Evolutionary conservation across 2,329 filamentous ascomycete species (phyloP).

Genomic region (Hymenoscyphus occultus): DNA sequence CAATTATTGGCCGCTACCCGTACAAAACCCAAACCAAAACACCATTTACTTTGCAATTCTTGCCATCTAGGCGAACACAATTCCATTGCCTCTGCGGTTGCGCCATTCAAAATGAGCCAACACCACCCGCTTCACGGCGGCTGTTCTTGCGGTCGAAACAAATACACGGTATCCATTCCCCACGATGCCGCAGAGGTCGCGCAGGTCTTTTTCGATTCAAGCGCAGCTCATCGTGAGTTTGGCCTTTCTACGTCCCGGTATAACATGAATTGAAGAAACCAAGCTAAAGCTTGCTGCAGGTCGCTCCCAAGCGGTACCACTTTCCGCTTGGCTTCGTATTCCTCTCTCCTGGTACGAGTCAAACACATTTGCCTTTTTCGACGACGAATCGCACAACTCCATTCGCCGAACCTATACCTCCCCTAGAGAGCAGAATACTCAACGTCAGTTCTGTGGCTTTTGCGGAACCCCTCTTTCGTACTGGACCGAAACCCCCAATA

Average conservation of each 20-base stretch:
- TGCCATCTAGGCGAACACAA: not conserved
- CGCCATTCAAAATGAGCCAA: conserved; percentile 41
- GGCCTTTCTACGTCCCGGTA: not conserved
- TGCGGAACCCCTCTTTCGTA: conserved; percentile 83
- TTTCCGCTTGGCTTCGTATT: conserved; percentile 79
- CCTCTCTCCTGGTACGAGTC: conserved; percentile 79
- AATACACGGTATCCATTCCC: conserved; percentile 73
- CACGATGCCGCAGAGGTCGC: conserved; percentile 52
- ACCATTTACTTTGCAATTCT: not conserved
- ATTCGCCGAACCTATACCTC: conserved; percentile 69
- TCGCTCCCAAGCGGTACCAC: conserved; percentile 64
- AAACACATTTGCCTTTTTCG: conserved; percentile 69
- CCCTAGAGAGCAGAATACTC: conserved; percentile 50
- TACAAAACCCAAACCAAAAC: not conserved
- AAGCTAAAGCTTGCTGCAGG: conserved; percentile 45
- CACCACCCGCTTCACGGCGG: conserved; percentile 64
- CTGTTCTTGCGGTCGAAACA: conserved; percentile 83
- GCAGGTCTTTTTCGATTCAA: conserved; percentile 62
- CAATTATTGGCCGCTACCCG: not conserved
- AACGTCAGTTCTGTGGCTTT: conserved; percentile 85
- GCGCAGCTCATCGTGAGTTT: conserved; percentile 60
- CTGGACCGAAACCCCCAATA: conserved; percentile 71
- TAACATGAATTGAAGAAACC: not conserved
- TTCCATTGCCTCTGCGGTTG: not conserved
- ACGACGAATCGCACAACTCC: conserved; percentile 67